Base-by-base conservation (phyloP, 2,329 filamentous ascomycete species). In the Aspergillus sp. region DNA sequence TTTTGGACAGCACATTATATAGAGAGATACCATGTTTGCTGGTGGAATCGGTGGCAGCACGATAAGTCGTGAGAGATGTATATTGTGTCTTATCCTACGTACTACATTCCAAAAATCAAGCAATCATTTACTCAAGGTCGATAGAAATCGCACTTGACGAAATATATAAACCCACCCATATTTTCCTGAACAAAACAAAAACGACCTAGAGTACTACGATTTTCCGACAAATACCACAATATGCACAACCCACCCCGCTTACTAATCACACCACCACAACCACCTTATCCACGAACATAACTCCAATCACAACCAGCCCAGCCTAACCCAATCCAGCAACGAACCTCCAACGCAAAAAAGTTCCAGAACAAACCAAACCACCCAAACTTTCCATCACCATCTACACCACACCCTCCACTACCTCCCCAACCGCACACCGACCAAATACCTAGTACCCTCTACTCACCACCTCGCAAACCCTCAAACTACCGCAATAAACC, bases 11-110 rank as follows among this genome's bases (percentile, higher is more conserved):
- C 52, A 47, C n/a, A 32, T 52, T 5, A 54, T 36, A 58, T 43
- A 54, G 57, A 57, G 57, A 63, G 61, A 69, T 64, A 70, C 66
- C 63, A 63, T 23, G 55, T 57, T 54, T 45, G 30, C 25, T 8
- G 25, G 25, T 32, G 30, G 12, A 36, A 13, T 36, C 12, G 32
- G 32, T 36, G 12, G 32, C 32, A 36, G 5, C 12, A 36, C 12
- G 5, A 36, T 36, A 6, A 13, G 32, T 36, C 12, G 10, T 36
- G 12, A 12, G 32, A 5, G 7, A 12, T 32, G 15, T 49, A 30
- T 12, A 19, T 50, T 45, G 17, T 43, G n/a, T 43, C 28, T 30
- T 30, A 30, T 25, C 1, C 25, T 25, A 25, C 1, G 2, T 25
- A 25, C 25, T 2, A 25, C 5, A 23, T 23, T 8, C 23, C 7